Evolutionary conservation across 495 filamentous ascomycete genomes (phyloP), one percentile per base, ranked within the genome.

Genomic region (Parathielavia appendiculata): DNA sequence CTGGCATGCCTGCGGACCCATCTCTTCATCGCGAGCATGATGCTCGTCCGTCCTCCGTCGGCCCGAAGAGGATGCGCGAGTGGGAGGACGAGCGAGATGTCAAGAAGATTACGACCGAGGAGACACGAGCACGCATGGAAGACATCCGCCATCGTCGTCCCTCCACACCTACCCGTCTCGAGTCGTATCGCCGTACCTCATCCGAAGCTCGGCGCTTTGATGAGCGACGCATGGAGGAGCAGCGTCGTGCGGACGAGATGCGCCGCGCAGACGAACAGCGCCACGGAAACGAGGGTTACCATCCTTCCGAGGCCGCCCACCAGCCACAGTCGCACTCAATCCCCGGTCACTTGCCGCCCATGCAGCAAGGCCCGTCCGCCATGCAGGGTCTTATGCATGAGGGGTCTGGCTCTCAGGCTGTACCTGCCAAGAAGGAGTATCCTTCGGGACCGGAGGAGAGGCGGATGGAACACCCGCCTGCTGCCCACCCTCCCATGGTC

Each of bases 271-370:
- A 81, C 54, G 87, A 89, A 36, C 86, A 86, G 61, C 83, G 85
- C 38, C 84, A 86, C 36, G 75, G 76, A 26, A 86, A 88, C 54
- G 88, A 92, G 47, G 82, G 80, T 47, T 95, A 95, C 62, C 88
- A 95, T 63, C 91, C 91, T 7, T 95, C 91, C 1, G 91, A 95
- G 66, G 89, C 89, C 26, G 90, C 91, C 6, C 91, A 95, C 71
- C 91, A 95, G 66, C 87, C 88, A 11, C 86, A 83, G 22, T 82
- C 74, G 10, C 80, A 82, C 66, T 69, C 86, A 4, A 76, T 91
- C 57, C 82, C 86, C 17, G 85, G 88, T 59, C 86, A 91, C 62
- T 76, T 85, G 26, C 80, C 79, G 30, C 78, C 79, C 35, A 86
- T 88, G 78, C 86, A 87, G 54, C 82, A 81, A 35, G 83, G 83